phyloP scores from a whole-genome alignment of 2,329 filamentous ascomycete genomes.

The Fusarium kyushuense region DNA sequence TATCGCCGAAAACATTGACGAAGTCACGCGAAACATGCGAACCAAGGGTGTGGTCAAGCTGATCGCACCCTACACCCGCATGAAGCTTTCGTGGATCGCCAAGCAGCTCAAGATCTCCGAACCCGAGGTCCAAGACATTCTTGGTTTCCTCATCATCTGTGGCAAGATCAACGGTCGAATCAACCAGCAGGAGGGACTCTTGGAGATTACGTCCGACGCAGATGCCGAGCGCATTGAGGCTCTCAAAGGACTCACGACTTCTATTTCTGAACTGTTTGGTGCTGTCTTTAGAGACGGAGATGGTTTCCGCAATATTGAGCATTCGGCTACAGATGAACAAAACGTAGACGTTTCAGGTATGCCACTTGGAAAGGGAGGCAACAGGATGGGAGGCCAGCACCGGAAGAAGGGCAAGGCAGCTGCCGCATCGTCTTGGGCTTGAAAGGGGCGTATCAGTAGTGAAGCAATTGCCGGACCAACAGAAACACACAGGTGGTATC shows the following conservation, averaged over 20 bases:
- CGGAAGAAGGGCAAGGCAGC: constrained; percentile 43
- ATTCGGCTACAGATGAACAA: constrained; percentile 47
- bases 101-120: constrained; percentile 87
- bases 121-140: constrained; percentile 90
- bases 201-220: constrained; percentile 80
- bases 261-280: constrained; percentile 76
- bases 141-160: constrained; percentile 94
- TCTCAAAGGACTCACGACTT: constrained; percentile 77
- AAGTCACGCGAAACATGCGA: constrained; percentile 97
- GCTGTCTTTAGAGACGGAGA: constrained; percentile 83
- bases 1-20: constrained; percentile 98
- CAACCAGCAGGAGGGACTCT: constrained; percentile 85
- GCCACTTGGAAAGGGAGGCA: constrained; percentile 31
- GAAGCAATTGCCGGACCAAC: not conserved
- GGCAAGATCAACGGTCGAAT: constrained; percentile 88
- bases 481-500: not conserved
- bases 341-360: constrained; percentile 47
- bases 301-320: constrained; percentile 64
- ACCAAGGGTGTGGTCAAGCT: constrained; percentile 95
- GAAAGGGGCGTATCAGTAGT: constrained; percentile 12
- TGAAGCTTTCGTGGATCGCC: constrained; percentile 89
- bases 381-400: constrained; percentile 12
- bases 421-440: constrained; percentile 27
- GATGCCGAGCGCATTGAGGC: constrained; percentile 81
- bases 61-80: constrained; percentile 93